Conservation (phyloP, 352 stramenopile species). For the Pythium aquatile region DNA sequence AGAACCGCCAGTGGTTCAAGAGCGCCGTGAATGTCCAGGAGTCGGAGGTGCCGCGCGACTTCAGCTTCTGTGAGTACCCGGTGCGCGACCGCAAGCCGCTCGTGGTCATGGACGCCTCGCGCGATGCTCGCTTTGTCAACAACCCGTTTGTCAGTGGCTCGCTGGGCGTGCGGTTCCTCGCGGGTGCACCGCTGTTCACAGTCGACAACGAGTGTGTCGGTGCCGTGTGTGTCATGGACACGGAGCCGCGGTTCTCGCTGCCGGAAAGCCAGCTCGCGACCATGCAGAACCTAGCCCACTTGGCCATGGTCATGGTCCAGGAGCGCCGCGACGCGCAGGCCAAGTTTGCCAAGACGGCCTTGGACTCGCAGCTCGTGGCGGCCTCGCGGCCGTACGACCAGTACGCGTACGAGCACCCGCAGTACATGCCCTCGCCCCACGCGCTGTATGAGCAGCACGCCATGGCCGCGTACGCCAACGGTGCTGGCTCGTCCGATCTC, state of each 20-base stretch:
- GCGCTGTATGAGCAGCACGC: conserved; percentile 9
- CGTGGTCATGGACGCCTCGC: conserved; percentile 86
- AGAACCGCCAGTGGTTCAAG: conserved; percentile 96
- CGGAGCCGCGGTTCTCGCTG: conserved; percentile 55
- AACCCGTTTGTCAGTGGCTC: conserved; percentile 91
- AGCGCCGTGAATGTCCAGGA: conserved; percentile 78
- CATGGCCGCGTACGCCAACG: conserved; percentile 5
- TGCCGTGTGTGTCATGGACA: conserved; percentile 78
- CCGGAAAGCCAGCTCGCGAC: conserved; percentile 77
- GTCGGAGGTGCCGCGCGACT: conserved; percentile 77
- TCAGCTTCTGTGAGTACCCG: conserved; percentile 83
- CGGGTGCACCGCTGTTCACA: conserved; percentile 90
- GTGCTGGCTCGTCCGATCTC: conserved; percentile 55
- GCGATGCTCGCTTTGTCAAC: conserved; percentile 85
- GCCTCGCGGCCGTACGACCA: conserved; percentile 21
- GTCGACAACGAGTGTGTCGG: conserved; percentile 77
- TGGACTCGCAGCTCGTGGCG: conserved; percentile 51
- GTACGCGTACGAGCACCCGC: conserved; percentile 6
- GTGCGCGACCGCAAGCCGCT: conserved; percentile 71
- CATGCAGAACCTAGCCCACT: conserved; percentile 82
- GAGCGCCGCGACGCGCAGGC: conserved; percentile 70
- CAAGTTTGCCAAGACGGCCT: conserved; percentile 40
- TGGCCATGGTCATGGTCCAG: conserved; percentile 87
- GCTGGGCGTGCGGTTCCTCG: conserved; percentile 92
- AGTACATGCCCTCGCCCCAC: conserved; percentile 7